A percentile compares a stretch with the other conserved stretches of the same genome.
Evolutionary conservation across 2,329 filamentous ascomycete species (phyloP).

Genomic region (Tricladium varicosporioides): DNA sequence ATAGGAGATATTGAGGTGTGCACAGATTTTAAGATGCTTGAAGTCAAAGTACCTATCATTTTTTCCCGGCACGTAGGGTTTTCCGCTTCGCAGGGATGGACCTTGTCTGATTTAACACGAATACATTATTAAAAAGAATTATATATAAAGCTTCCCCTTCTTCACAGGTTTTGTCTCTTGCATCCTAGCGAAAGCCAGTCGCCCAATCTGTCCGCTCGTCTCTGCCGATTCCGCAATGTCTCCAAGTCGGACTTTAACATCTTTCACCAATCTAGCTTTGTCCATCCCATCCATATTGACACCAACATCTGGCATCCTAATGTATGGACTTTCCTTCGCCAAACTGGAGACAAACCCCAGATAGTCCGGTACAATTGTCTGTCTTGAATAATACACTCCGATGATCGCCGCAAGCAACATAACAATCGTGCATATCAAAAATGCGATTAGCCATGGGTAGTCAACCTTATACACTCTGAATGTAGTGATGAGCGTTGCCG

Average conservation of each 20-base stretch:
- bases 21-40: too few species aligned
- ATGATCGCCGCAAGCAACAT: conserved; percentile 22
- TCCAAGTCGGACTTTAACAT: conserved; percentile 24
- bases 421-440: conserved; percentile 18
- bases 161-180: conserved; percentile 20
- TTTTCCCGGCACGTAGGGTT: too few species aligned
- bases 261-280: conserved; percentile 24
- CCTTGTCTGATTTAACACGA: too few species aligned
- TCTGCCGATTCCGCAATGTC: conserved; percentile 18
- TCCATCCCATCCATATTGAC: conserved; percentile 29
- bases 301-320: conserved; percentile 26
- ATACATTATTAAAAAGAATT: not conserved
- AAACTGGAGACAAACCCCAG: conserved; percentile 23
- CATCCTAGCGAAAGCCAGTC: conserved; percentile 24
- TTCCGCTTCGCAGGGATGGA: too few species aligned
- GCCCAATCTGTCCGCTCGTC: conserved; percentile 11
- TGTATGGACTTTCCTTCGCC: conserved; percentile 25
- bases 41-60: too few species aligned
- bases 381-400: conserved; percentile 19
- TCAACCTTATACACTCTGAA: conserved; percentile 18
- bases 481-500: conserved; percentile 10
- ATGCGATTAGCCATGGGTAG: conserved; percentile 22
- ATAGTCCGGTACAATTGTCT: conserved; percentile 23
- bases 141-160: conserved; percentile 23
- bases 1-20: too few species aligned